phyloP scores from a whole-genome alignment of 2,329 filamentous ascomycete species.

The Lachnellula occidentalis region DNA sequence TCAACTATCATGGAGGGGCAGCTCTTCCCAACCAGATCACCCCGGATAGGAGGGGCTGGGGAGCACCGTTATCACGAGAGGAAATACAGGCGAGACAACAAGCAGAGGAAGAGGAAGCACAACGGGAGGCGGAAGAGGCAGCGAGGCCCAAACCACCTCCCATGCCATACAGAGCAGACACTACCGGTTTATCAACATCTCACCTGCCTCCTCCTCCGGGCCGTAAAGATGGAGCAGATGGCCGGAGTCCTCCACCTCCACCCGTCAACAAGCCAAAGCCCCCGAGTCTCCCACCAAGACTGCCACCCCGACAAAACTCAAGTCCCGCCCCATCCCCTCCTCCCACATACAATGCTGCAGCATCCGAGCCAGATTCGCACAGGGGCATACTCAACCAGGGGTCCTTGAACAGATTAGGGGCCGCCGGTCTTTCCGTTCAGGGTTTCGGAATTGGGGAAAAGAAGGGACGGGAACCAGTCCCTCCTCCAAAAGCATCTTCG shows the following conservation, averaged over 20 bases:
- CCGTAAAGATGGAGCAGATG: slow-evolving; percentile 33
- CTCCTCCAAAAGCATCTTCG: slow-evolving; percentile 24
- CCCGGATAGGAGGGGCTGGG: slow-evolving; percentile 35
- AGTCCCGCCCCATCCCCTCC: slow-evolving; percentile 36
- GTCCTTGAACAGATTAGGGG: slow-evolving; percentile 50
- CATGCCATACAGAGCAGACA: slow-evolving; percentile 55
- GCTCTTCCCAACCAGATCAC: slow-evolving; percentile 27
- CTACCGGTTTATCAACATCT: slow-evolving; percentile 53
- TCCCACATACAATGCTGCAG: slow-evolving; percentile 29
- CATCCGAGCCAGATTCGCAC: slow-evolving; percentile 26
- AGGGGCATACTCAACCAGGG: slow-evolving; percentile 34
- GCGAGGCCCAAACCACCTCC: slow-evolving; percentile 38
- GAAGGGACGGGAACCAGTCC: slow-evolving; percentile 32
- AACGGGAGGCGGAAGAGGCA: slow-evolving; percentile 25
- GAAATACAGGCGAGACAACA: slow-evolving; percentile 30
- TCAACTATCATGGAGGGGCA: slow-evolving; percentile 28
- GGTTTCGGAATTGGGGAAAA: slow-evolving; percentile 53
- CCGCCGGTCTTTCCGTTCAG: slow-evolving; percentile 61
- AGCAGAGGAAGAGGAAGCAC: slow-evolving; percentile 26
- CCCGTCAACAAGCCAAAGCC: slow-evolving; percentile 25
- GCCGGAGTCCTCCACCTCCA: slow-evolving; percentile 21
- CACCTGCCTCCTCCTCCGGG: slow-evolving; percentile 56
- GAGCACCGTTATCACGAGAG: slow-evolving; percentile 38
- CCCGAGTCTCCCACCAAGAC: slow-evolving; percentile 51
- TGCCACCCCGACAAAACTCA: slow-evolving; percentile 43